These are phyloP conservation scores for Aspergillus bertholletiae DNA, from an alignment of 495 filamentous ascomycete genomes.

Conservation along the genomic window DNA sequence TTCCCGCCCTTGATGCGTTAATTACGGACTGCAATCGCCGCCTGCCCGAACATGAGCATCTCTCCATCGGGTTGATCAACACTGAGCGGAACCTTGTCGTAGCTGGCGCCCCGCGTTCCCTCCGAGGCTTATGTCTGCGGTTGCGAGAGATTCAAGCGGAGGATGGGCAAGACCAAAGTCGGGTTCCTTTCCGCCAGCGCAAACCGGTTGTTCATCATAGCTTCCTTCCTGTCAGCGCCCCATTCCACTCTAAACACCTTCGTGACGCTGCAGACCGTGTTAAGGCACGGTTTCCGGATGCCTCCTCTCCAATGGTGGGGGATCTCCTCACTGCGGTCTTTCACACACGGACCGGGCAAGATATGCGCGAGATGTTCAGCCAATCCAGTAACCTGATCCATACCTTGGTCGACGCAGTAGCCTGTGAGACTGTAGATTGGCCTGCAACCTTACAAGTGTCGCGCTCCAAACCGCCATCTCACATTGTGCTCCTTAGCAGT, in stretches of 20 bases:
- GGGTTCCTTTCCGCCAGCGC: conserved; percentile 19
- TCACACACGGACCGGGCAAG: conserved; percentile 57
- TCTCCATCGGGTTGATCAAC: background rate
- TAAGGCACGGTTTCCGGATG: conserved; percentile 14
- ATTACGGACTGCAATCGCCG: no score
- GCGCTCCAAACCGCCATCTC: conserved; percentile 78
- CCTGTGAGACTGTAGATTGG: conserved; percentile 87
- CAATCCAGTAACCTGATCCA: conserved; percentile 71
- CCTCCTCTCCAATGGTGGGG: conserved; percentile 8
- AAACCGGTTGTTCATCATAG: conserved; percentile 14
- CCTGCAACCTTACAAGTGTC: conserved; percentile 87
- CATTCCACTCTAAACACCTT: conserved; percentile 35
- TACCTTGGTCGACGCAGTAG: conserved; percentile 87
- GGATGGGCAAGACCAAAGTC: conserved; percentile 12
- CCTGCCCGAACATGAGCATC: background rate
- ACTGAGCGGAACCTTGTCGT: conserved; percentile 18
- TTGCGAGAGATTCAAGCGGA: conserved; percentile 4
- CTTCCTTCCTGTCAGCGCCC: conserved; percentile 28
- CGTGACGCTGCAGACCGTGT: conserved; percentile 11
- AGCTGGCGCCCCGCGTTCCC: conserved; percentile 24
- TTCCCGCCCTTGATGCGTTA: no score
- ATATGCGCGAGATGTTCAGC: conserved; percentile 67
- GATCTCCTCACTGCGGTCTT: conserved; percentile 18
- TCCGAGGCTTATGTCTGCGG: conserved; percentile 15
- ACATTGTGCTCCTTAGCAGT: conserved; percentile 94